phyloP scores from a whole-genome alignment of 192 early-diverging fungal species.

The Rhizoclosmatium globosum region DNA sequence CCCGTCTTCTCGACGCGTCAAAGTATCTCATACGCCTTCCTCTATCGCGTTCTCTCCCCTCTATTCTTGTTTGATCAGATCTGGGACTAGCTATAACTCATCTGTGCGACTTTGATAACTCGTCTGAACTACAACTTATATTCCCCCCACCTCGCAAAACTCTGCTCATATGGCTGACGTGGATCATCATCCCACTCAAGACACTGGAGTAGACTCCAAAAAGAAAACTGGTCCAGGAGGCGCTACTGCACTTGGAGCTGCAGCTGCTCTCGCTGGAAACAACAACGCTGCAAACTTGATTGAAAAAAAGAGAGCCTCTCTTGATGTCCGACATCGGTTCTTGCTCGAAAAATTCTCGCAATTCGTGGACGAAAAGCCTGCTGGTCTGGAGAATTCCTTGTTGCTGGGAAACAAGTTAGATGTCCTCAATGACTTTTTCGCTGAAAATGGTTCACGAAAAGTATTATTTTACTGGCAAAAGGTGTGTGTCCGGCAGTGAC shows the following conservation, averaged over 20 bases:
- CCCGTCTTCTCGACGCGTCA: too few species aligned
- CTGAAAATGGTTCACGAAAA: constrained; percentile 61
- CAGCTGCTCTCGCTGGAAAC: constrained; percentile 44
- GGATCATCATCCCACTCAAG: not conserved
- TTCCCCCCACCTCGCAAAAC: too few species aligned
- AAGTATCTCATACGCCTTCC: too few species aligned
- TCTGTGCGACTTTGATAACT: too few species aligned
- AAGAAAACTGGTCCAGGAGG: constrained; percentile 38
- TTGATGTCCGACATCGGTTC: constrained; percentile 66
- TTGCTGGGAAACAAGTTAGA: constrained; percentile 66
- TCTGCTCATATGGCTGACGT: constrained; percentile 14
- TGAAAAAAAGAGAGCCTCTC: constrained; percentile 63
- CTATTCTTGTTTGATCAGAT: too few species aligned
- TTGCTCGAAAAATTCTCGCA: constrained; percentile 66
- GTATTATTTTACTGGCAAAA: constrained; percentile 71
- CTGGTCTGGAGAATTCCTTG: constrained; percentile 62
- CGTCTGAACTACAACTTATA: too few species aligned
- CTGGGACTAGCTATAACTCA: too few species aligned
- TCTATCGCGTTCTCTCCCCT: too few species aligned
- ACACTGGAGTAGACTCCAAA: constrained; percentile 24
- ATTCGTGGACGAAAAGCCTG: constrained; percentile 64
- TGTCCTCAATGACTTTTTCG: constrained; percentile 67
- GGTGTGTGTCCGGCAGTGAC: constrained; percentile 22
- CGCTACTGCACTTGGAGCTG: constrained; percentile 1
- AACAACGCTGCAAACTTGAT: constrained; percentile 38